Conservation (phyloP, 129 eudicot genomes). For the Scalesia atractyloides region DNA sequence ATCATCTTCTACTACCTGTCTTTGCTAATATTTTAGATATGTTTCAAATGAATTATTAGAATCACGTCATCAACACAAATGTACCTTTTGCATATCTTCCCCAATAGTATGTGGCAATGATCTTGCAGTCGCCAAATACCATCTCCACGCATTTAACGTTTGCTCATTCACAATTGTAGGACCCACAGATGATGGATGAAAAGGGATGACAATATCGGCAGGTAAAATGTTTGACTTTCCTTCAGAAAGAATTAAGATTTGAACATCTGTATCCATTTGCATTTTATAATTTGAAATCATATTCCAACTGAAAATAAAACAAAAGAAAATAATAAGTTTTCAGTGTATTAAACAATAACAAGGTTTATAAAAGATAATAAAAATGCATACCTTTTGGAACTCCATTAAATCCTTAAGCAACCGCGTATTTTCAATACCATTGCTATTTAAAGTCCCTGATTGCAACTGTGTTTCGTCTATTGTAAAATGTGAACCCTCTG, state of each 20-base stretch:
- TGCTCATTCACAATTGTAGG: constrained; percentile 35
- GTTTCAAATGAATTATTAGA: neutral
- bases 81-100: constrained; percentile 80
- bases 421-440: constrained; percentile 72
- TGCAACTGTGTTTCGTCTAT: constrained; percentile 79
- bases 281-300: constrained; percentile 82
- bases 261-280: constrained; percentile 94
- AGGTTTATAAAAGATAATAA: neutral
- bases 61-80: neutral
- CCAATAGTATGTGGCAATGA: constrained; percentile 73
- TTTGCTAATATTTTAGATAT: neutral
- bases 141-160: constrained; percentile 71
- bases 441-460: constrained; percentile 63
- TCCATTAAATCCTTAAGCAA: constrained; percentile 63
- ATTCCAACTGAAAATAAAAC: constrained; percentile 65
- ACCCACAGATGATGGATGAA: constrained; percentile 58
- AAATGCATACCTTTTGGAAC: constrained; percentile 56
- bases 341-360: neutral
- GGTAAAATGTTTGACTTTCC: constrained; percentile 88
- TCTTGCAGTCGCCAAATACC: constrained; percentile 78
- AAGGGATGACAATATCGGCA: constrained; percentile 83
- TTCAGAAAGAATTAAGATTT: constrained; percentile 72
- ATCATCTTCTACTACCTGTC: constrained; percentile 83
- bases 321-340: constrained; percentile 11
- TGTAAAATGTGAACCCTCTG: constrained; percentile 83